Conservation (phyloP, 129 eudicot genomes). For the Artemisia annua region DNA sequence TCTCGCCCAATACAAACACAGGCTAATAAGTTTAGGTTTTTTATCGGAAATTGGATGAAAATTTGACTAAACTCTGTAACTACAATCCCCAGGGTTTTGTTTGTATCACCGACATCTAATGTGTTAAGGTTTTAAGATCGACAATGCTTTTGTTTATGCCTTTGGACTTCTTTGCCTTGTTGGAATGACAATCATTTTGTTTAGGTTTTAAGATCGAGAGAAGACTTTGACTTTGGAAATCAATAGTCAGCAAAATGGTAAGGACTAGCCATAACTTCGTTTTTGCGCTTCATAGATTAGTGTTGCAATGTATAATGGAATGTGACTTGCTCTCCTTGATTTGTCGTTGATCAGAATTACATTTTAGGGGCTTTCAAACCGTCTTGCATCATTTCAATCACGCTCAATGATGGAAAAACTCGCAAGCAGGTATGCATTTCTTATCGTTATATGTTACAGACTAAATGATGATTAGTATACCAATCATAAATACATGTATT, state of each 20-base stretch:
- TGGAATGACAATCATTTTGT: too few relatives aligned
- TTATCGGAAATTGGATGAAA: slow-evolving; percentile 6
- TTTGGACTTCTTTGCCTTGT: too few relatives aligned
- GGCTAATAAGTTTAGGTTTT: slow-evolving; percentile 13
- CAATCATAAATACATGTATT: not conserved
- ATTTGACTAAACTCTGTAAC: not conserved
- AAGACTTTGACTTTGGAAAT: slow-evolving; percentile 24
- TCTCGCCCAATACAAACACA: not conserved
- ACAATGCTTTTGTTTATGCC: too few relatives aligned
- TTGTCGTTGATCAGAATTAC: slow-evolving; percentile 60
- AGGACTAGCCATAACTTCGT: not conserved
- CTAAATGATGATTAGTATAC: slow-evolving; percentile 7
- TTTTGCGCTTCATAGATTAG: not conserved
- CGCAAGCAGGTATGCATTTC: slow-evolving; percentile 73
- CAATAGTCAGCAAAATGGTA: slow-evolving; percentile 41
- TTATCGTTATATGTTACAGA: slow-evolving; percentile 13
- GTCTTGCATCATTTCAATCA: slow-evolving; percentile 65
- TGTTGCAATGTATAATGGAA: slow-evolving; percentile 12
- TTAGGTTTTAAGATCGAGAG: too few relatives aligned
- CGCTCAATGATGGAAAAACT: slow-evolving; percentile 82
- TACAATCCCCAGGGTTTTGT: too few relatives aligned
- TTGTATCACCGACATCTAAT: too few relatives aligned
- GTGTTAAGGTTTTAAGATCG: too few relatives aligned
- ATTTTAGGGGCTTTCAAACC: slow-evolving; percentile 96
- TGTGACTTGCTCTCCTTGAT: slow-evolving; percentile 22